These are phyloP conservation scores for Citrus sp. DNA, from an alignment of 345 rosid genomes.

Conservation along the genomic window DNA sequence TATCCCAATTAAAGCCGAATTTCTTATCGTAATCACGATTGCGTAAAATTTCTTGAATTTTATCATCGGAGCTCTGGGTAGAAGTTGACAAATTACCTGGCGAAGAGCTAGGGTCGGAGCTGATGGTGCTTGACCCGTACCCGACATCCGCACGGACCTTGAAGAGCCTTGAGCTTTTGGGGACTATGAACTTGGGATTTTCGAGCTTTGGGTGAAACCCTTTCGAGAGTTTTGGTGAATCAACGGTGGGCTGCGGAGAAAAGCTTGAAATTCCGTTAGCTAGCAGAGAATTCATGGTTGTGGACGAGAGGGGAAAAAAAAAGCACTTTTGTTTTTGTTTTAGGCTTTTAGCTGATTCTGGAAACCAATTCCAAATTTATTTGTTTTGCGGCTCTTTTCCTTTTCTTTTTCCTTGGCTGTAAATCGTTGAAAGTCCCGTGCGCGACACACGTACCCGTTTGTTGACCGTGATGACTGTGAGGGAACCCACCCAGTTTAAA, in stretches of 20 bases:
- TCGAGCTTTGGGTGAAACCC: constrained; percentile 34
- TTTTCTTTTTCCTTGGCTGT: background rate
- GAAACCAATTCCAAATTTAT: background rate
- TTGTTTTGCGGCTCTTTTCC: background rate
- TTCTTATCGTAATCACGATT: constrained; percentile 69
- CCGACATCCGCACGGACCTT: constrained; percentile 51
- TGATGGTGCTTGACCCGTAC: constrained; percentile 32
- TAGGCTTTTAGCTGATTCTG: no score
- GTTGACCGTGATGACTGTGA: background rate
- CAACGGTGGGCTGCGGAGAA: constrained; percentile 30
- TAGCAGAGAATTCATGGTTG: constrained; percentile 45
- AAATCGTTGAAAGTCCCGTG: background rate
- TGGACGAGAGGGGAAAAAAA: constrained; percentile 1
- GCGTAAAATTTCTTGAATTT: constrained; percentile 62
- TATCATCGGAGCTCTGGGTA: constrained; percentile 45
- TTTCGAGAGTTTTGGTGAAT: constrained; percentile 26
- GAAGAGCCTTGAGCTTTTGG: constrained; percentile 21
- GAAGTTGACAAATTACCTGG: constrained; percentile 43
- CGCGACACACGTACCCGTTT: background rate
- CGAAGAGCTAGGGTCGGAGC: constrained; percentile 23
- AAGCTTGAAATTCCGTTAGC: constrained; percentile 41
- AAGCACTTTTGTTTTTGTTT: no score
- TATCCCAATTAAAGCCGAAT: constrained; percentile 68
- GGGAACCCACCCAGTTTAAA: background rate
- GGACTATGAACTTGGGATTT: constrained; percentile 23